phyloP scores from a whole-genome alignment of 2,329 filamentous ascomycete species.

The Myriosclerotinia duriaeana region DNA sequence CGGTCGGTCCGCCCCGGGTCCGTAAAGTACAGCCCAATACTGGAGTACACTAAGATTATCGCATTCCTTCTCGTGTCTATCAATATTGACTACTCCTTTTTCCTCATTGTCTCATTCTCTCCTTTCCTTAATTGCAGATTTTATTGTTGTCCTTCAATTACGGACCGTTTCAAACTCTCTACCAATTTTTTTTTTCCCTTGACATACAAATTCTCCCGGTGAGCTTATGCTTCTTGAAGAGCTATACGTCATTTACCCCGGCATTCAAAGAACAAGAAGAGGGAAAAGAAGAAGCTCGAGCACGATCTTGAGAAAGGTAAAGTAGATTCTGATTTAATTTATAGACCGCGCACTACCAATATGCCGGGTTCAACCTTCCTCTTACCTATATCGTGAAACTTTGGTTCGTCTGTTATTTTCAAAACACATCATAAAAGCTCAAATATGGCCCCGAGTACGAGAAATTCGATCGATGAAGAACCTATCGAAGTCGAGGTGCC shows the following conservation, averaged over 20 bases:
- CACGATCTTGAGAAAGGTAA: conserved; percentile 8
- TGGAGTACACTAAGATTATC: no score
- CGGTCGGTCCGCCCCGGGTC: background rate
- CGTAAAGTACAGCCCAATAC: background rate
- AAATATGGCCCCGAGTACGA: conserved; percentile 28
- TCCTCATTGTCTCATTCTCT: background rate
- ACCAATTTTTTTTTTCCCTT: background rate
- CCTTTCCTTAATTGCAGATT: background rate
- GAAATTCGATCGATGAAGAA: conserved; percentile 26
- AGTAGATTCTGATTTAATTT: no score
- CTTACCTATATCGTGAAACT: background rate
- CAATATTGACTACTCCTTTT: background rate
- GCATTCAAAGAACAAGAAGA: conserved; percentile 1
- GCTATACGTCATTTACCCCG: conserved; percentile 20
- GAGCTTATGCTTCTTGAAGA: background rate
- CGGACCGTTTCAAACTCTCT: background rate
- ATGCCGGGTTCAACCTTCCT: conserved; percentile 20
- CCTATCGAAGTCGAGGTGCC: conserved; percentile 24
- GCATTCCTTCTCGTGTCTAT: background rate
- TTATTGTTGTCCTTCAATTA: background rate
- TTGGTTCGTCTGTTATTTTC: background rate
- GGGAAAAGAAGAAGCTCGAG: conserved; percentile 6
- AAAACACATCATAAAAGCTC: background rate
- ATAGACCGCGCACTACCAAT: conserved; percentile 6
- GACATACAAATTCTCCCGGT: background rate